phyloP scores from a whole-genome alignment of 2,329 filamentous ascomycete genomes.

The Malbranchea zuffiana region DNA sequence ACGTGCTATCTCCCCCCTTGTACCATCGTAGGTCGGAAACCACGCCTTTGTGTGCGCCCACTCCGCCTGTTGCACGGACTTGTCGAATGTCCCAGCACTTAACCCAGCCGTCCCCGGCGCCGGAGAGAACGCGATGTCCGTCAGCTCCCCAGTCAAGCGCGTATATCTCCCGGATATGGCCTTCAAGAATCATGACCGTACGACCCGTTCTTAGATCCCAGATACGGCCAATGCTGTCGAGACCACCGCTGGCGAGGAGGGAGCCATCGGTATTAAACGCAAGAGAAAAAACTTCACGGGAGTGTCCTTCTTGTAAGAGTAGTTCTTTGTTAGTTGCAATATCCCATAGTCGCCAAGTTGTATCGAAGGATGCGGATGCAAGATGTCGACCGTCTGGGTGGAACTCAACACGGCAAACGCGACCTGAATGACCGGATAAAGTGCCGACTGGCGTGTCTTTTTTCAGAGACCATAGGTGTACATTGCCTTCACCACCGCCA shows the following conservation, averaged over 20 bases:
- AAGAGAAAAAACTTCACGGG: slow-evolving; percentile 80
- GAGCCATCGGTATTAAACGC: slow-evolving; percentile 88
- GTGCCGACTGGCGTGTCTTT: slow-evolving; percentile 77
- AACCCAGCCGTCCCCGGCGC: slow-evolving; percentile 86
- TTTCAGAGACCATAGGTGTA: slow-evolving; percentile 82
- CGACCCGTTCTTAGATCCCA: slow-evolving; percentile 91
- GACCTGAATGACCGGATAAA: slow-evolving; percentile 69
- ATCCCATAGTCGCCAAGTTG: slow-evolving; percentile 95
- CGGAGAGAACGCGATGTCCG: slow-evolving; percentile 83
- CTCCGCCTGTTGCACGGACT: slow-evolving; percentile 68
- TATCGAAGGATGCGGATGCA: slow-evolving; percentile 89
- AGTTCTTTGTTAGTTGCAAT: slow-evolving; percentile 75
- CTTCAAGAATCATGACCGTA: slow-evolving; percentile 91
- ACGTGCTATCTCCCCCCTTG: slow-evolving; percentile 69
- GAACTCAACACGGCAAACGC: slow-evolving; percentile 87
- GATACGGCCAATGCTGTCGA: slow-evolving; percentile 87
- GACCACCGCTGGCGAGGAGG: slow-evolving; percentile 76
- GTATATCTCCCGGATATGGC: slow-evolving; percentile 87
- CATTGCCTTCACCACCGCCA: slow-evolving; percentile 74
- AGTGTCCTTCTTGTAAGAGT: slow-evolving; percentile 86
- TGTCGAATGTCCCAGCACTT: slow-evolving; percentile 97
- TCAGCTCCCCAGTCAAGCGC: slow-evolving; percentile 87
- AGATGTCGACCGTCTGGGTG: slow-evolving; percentile 84
- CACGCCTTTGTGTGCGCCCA: slow-evolving; percentile 82
- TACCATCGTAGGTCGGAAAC: slow-evolving; percentile 92